Percentiles rank a stretch among this genome's conserved stretches.
These are phyloP conservation scores for Penicillium odoratum DNA, from an alignment of 495 filamentous ascomycete genomes.

Conservation along the genomic window DNA sequence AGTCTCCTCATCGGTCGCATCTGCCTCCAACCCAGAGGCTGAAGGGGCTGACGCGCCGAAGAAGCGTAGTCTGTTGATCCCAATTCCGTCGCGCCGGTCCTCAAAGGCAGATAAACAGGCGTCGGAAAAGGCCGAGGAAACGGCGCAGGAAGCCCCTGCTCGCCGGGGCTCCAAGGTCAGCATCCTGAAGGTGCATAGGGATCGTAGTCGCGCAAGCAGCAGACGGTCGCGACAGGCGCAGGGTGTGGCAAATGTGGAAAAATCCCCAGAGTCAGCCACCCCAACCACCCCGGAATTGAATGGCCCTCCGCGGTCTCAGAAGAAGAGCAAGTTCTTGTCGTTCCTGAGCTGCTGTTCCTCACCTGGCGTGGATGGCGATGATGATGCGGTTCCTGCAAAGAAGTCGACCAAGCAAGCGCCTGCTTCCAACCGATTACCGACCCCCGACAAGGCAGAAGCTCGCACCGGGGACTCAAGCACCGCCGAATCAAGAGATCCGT, in stretches of 20 bases:
- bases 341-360: slow-evolving; percentile 81
- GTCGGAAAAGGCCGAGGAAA: slow-evolving; percentile 65
- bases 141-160: slow-evolving; percentile 60
- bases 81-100: slow-evolving; percentile 67
- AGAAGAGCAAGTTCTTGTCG: slow-evolving; percentile 60
- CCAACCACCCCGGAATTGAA: slow-evolving; percentile 32
- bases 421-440: slow-evolving; percentile 54
- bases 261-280: slow-evolving; percentile 27
- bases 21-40: slow-evolving; percentile 12
- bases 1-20: slow-evolving; percentile 22
- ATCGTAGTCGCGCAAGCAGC: slow-evolving; percentile 68
- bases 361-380: slow-evolving; percentile 61
- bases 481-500: slow-evolving; percentile 55
- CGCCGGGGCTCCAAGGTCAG: slow-evolving; percentile 68
- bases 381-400: slow-evolving; percentile 68
- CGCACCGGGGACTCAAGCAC: slow-evolving; percentile 54
- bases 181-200: slow-evolving; percentile 64
- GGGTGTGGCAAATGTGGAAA: slow-evolving; percentile 43
- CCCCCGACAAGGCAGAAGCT: slow-evolving; percentile 52
- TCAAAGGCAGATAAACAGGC: slow-evolving; percentile 63
- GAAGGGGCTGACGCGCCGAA: slow-evolving; percentile 39
- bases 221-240: slow-evolving; percentile 48
- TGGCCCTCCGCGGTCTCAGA: slow-evolving; percentile 56
- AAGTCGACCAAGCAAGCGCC: slow-evolving; percentile 58
- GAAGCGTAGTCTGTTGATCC: slow-evolving; percentile 58